Percentiles rank a stretch among this genome's conserved stretches.
phyloP scores from a whole-genome alignment of 768 basidiomycete genomes.

The Hemileccinum impolitum region DNA sequence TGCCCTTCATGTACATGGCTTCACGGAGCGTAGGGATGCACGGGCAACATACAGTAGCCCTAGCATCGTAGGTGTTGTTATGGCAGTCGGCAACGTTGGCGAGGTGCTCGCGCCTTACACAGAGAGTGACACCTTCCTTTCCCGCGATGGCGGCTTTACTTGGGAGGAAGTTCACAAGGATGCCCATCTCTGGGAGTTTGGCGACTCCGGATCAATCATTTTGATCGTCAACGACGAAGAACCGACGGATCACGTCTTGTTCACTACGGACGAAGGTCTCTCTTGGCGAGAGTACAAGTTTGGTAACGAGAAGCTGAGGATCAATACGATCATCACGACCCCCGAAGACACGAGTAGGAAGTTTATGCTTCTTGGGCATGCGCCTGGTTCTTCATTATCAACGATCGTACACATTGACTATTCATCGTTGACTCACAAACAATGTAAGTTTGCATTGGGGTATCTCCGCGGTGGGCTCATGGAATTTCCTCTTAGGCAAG shows the following conservation, averaged over 20 bases:
- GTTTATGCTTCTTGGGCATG: conserved; percentile 80
- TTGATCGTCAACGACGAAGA: conserved; percentile 95
- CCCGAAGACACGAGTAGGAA: conserved; percentile 86
- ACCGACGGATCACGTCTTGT: conserved; percentile 84
- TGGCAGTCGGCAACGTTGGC: conserved; percentile 97
- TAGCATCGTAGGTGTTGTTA: conserved; percentile 85
- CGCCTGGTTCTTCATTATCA: conserved; percentile 40
- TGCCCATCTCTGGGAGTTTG: conserved; percentile 96
- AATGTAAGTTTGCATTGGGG: conserved; percentile 58
- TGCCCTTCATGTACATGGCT: conserved; percentile 89
- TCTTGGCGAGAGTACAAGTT: conserved; percentile 90
- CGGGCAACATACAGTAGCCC: conserved; percentile 93
- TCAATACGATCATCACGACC: conserved; percentile 80
- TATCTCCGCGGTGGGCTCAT: conserved; percentile 1
- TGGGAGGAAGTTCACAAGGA: conserved; percentile 99
- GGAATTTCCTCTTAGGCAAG: conserved; percentile 46
- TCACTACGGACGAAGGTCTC: conserved; percentile 85
- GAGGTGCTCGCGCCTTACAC: conserved; percentile 74
- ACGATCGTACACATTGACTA: conserved; percentile 88
- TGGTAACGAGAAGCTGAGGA: conserved; percentile 62
- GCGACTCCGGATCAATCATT: conserved; percentile 92
- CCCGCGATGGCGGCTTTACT: conserved; percentile 93
- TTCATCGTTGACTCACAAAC: conserved; percentile 61
- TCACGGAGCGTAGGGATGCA: conserved; percentile 88
- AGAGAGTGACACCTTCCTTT: conserved; percentile 93